Conservation (phyloP, 345 rosid species). For the Lenwebbia sp. region DNA sequence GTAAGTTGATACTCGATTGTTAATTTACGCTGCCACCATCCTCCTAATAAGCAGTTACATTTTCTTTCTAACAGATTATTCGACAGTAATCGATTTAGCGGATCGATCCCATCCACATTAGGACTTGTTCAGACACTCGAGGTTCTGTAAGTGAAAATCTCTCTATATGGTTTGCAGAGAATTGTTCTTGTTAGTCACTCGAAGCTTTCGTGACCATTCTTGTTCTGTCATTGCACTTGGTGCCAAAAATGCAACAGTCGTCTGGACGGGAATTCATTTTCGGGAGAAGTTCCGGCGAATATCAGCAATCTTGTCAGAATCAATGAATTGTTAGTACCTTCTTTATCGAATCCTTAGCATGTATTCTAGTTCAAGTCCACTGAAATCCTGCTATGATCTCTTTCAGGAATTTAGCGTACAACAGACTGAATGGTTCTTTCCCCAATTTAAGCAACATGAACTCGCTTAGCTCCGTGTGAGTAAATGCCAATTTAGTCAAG, state of each 20-base stretch:
- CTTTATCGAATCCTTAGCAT: not conserved
- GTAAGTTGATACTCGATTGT: not conserved
- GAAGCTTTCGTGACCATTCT: constrained; percentile 5
- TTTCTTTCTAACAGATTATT: constrained; percentile 32
- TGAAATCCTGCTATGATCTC: not conserved
- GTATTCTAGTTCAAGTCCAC: not conserved
- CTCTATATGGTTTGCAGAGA: not conserved
- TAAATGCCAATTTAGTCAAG: not conserved
- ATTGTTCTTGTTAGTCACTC: not conserved
- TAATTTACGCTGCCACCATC: not conserved
- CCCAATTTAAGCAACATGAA: constrained; percentile 67
- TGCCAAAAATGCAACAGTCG: constrained; percentile 30
- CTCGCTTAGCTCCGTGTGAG: constrained; percentile 63
- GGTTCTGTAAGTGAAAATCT: constrained; percentile 72
- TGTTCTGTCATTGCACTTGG: not conserved
- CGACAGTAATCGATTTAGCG: constrained; percentile 60
- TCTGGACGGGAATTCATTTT: constrained; percentile 64
- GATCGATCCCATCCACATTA: constrained; percentile 52
- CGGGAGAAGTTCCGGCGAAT: constrained; percentile 52
- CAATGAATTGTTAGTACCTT: constrained; percentile 53
- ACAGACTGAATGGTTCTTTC: constrained; percentile 59
- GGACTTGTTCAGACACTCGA: constrained; percentile 73
- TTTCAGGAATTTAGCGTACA: constrained; percentile 78
- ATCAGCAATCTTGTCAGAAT: constrained; percentile 60
- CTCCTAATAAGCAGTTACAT: not conserved